phyloP scores from a whole-genome alignment of 192 early-diverging fungal genomes.

The Podila epigama region DNA sequence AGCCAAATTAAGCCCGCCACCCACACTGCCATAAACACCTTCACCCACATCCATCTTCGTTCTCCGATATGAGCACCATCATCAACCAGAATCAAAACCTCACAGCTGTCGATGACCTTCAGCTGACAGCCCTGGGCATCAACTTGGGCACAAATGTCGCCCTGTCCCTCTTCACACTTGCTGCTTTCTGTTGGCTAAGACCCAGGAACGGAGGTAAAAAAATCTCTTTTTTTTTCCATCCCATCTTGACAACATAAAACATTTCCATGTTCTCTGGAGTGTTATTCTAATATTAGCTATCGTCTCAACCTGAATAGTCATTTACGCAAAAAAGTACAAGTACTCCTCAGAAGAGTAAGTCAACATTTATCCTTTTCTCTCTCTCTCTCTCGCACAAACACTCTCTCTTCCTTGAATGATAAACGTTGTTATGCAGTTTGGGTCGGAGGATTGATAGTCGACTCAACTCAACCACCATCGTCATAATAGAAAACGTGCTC shows the following conservation, averaged over 20 bases:
- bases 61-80: background rate
- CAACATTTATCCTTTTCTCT: background rate
- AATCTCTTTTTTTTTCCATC: background rate
- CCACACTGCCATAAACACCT: no score
- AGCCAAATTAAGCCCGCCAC: no score
- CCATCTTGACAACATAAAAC: no score
- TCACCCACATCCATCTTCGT: no score
- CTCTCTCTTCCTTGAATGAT: background rate
- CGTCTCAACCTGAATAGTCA: no score
- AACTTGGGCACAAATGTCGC: conserved; percentile 40
- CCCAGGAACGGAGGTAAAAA: conserved; percentile 48
- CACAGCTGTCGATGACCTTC: conserved; percentile 4
- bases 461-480: background rate
- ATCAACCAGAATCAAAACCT: conserved; percentile 7
- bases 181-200: conserved; percentile 40
- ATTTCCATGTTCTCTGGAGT: background rate
- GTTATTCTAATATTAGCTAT: no score
- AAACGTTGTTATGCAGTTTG: background rate
- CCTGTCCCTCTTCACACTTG: conserved; percentile 35
- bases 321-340: conserved; percentile 44
- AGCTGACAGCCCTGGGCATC: conserved; percentile 27
- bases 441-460: background rate
- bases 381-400: background rate
- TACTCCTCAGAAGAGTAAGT: conserved; percentile 36
- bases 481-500: conserved; percentile 60